Conservation (phyloP, 179 eudicot species). For the Pouteria campechiana region DNA sequence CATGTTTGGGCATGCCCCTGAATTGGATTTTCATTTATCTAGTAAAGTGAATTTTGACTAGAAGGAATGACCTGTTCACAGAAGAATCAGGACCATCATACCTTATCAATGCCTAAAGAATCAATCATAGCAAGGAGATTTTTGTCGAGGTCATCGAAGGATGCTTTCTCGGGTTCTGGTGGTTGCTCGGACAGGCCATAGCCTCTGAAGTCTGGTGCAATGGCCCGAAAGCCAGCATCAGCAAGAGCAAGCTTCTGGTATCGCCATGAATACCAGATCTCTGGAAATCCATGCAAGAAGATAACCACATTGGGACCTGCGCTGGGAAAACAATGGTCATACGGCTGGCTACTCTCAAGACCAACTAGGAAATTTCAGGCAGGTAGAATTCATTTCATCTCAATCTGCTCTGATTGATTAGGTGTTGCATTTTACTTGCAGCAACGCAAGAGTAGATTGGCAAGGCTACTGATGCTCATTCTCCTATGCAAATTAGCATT, state of each 20-base stretch:
- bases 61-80: too few relatives aligned
- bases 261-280: slow-evolving; percentile 80
- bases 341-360: too few relatives aligned
- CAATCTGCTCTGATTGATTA: too few relatives aligned
- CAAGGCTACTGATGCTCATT: too few relatives aligned
- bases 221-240: slow-evolving; percentile 45
- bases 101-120: slow-evolving; percentile 46
- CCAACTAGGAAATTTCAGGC: too few relatives aligned
- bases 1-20: too few relatives aligned
- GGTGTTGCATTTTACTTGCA: slow-evolving; percentile 3
- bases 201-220: slow-evolving; percentile 67
- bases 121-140: slow-evolving; percentile 47
- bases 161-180: slow-evolving; percentile 32
- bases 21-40: too few relatives aligned
- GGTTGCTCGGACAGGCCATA: slow-evolving; percentile 63
- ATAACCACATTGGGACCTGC: slow-evolving; percentile 22
- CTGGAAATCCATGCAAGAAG: slow-evolving; percentile 69
- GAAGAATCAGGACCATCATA: slow-evolving; percentile 1
- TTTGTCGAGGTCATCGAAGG: slow-evolving; percentile 21
- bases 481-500: too few relatives aligned
- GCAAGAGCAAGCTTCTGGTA: slow-evolving; percentile 56
- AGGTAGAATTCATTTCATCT: too few relatives aligned
- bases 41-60: too few relatives aligned
- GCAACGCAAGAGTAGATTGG: too few relatives aligned
- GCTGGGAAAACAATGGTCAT: too few relatives aligned